These are phyloP conservation scores for Raffaelea ambrosiae DNA, from an alignment of 2,329 filamentous ascomycete genomes.

Conservation along the genomic window DNA sequence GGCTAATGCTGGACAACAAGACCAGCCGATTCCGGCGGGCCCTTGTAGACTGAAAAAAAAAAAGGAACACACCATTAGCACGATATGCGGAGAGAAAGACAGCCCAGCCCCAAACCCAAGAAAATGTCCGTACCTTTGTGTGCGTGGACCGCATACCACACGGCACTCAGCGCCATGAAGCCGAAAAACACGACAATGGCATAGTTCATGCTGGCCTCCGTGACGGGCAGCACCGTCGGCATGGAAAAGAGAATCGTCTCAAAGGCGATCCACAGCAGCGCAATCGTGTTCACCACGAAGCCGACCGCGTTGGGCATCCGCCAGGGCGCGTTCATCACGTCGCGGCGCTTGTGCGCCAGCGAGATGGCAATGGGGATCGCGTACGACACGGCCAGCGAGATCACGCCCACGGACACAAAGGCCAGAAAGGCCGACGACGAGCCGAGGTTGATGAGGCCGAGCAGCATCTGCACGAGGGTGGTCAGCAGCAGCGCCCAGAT, in stretches of 20 bases:
- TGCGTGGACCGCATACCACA: constrained; percentile 55
- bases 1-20: background rate
- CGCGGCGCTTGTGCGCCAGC: constrained; percentile 29
- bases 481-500: constrained; percentile 19
- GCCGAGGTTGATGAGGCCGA: constrained; percentile 34
- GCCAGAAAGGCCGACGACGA: constrained; percentile 34
- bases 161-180: constrained; percentile 49
- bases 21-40: constrained; percentile 1
- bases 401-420: constrained; percentile 26
- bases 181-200: constrained; percentile 66
- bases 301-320: constrained; percentile 1
- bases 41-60: background rate
- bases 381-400: constrained; percentile 36
- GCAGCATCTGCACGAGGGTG: constrained; percentile 24
- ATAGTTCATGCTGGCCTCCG: constrained; percentile 57
- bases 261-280: constrained; percentile 51
- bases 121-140: constrained; percentile 3
- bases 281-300: constrained; percentile 7
- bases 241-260: constrained; percentile 69
- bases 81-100: background rate
- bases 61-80: background rate
- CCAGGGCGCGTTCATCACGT: constrained; percentile 27
- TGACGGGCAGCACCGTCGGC: constrained; percentile 56
- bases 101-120: background rate
- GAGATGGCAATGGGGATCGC: constrained; percentile 28